These are phyloP conservation scores for Nannizzia gypsea DNA, from an alignment of 2,329 filamentous ascomycete species.

Conservation along the genomic window DNA sequence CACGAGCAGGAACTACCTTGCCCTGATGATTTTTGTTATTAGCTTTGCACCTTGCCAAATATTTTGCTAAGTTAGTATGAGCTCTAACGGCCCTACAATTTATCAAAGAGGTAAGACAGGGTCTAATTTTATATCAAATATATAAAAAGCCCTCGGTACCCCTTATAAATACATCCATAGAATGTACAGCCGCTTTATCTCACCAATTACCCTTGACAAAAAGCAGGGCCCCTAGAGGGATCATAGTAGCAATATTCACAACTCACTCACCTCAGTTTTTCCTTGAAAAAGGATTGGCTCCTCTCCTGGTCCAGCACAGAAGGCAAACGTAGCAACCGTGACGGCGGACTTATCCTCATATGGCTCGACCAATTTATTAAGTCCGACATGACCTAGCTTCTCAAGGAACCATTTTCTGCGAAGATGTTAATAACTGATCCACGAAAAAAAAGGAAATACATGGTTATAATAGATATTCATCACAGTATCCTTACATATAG, in stretches of 20 bases:
- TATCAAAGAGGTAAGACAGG: background rate
- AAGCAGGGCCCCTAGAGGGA: background rate
- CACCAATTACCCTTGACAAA: background rate
- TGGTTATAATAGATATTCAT: background rate
- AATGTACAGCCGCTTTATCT: background rate
- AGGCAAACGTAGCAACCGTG: conserved; percentile 92
- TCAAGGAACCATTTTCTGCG: conserved; percentile 86
- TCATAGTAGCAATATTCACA: background rate
- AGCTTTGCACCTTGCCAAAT: background rate
- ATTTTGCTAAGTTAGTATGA: too few species aligned
- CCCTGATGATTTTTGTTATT: conserved; percentile 36
- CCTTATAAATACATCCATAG: background rate
- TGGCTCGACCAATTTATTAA: conserved; percentile 80
- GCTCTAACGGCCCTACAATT: background rate
- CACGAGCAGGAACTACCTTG: conserved; percentile 73
- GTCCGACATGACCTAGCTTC: conserved; percentile 65
- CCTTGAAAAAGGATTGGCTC: conserved; percentile 87
- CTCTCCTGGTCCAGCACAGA: conserved; percentile 71
- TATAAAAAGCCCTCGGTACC: background rate
- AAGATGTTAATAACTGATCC: background rate
- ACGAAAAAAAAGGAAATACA: background rate
- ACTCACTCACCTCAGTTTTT: conserved; percentile 53
- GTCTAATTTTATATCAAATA: background rate
- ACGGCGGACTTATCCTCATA: conserved; percentile 86
- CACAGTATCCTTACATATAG: conserved; percentile 61